Evolutionary conservation across 805 yeast species (phyloP).

Genomic region (Blastobotrys chiropterorum): DNA sequence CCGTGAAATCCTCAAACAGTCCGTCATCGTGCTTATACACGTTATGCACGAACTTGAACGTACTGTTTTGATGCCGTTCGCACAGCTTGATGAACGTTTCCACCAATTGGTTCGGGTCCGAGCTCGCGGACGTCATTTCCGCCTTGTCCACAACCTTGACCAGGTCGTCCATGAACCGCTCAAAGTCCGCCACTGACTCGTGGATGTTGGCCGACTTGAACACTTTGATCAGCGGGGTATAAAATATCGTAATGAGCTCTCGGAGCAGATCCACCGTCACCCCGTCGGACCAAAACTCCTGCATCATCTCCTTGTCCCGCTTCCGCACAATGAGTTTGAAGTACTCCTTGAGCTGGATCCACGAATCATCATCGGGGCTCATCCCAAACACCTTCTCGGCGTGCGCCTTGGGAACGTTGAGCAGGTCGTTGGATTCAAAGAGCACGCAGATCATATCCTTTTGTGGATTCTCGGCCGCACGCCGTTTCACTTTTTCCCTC

Average conservation of each 20-base stretch:
- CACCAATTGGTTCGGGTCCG: constrained; percentile 58
- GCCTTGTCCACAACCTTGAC: constrained; percentile 47
- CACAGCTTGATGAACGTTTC: constrained; percentile 58
- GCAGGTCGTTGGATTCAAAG: constrained; percentile 8
- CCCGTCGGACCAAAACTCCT: constrained; percentile 79
- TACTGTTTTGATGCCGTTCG: constrained; percentile 62
- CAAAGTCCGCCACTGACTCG: constrained; percentile 57
- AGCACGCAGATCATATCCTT: constrained; percentile 24
- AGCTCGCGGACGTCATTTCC: constrained; percentile 41
- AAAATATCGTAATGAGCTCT: constrained; percentile 64
- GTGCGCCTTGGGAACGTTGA: neutral
- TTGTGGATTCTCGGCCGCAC: constrained; percentile 27
- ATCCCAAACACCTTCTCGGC: constrained; percentile 6
- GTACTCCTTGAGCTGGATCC: constrained; percentile 51
- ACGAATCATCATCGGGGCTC: constrained; percentile 29
- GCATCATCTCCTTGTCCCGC: constrained; percentile 69
- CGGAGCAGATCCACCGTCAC: constrained; percentile 70
- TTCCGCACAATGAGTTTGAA: constrained; percentile 59
- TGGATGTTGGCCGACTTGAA: constrained; percentile 63
- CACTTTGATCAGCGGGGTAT: constrained; percentile 64
- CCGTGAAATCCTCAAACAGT: constrained; percentile 62
- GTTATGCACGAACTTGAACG: constrained; percentile 72
- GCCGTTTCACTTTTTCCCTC: constrained; percentile 26
- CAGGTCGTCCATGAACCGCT: constrained; percentile 62
- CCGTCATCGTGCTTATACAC: constrained; percentile 75